Evolutionary conservation across 257 asterid genomes (phyloP), one percentile per base, ranked within the genome.

Genomic region (Nicotiana otophora): DNA sequence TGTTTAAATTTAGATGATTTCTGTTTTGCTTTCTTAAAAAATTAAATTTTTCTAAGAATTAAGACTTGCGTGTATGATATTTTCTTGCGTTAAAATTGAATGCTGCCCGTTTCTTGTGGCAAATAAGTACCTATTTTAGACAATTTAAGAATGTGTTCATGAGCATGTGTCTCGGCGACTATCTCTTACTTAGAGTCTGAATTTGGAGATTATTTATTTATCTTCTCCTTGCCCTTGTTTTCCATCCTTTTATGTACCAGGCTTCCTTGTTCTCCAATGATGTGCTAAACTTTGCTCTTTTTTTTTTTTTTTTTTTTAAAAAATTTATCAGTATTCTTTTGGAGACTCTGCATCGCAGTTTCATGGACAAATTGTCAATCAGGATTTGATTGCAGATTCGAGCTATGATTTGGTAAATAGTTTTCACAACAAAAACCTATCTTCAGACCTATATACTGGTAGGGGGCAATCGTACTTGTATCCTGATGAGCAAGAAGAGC

Each of bases 401-500:
- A 67, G 85, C 63, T 77, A 78, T 85, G 86, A 80, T 80, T 20
- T 68, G 53, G 87, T 81, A 87, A 85, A 84, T 84, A 83, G 86
- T 84, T 84, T 84, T 75, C 89, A 86, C 68, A 88, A 81, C 51
- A 87, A 85, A 78, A 70, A 84, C 79, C 77, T 90, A 84, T 82
- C 89, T 85, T 86, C 86, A 74, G 84, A 84, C 84, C 90, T 87
- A 70, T 89, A 82, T 69, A 83, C 69, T 84, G 82, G 60, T 68
- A 81, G 36, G 67, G 92, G 83, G 81, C 86, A 86, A 58, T 88
- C 83, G 72, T 82, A 81, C 84, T 36, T 82, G 60, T 77, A 68
- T 84, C 85, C 89, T 81, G 90, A 69, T 64, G 92, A 81, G 84
- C 90, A 82, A 83, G 92, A 89, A 82, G 89, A 85, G 82, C 92